Evolutionary conservation across 208 protist species (phyloP).

Genomic region (Acanthamoeba castellanii): DNA sequence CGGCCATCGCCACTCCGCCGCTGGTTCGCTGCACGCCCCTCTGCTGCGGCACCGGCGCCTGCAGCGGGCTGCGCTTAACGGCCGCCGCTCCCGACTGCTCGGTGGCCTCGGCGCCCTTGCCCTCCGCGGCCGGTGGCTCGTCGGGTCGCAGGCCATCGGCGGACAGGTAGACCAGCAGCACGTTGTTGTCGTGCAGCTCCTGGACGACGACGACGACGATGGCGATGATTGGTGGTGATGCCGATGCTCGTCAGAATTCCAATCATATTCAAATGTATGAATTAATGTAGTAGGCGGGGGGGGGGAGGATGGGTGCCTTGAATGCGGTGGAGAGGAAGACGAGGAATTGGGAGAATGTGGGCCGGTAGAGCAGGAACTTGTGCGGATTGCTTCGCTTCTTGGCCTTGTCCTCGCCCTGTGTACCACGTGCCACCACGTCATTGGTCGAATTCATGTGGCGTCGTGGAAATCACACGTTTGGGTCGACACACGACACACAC

Average conservation of each 20-base stretch:
- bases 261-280: too few relatives aligned
- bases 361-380: slow-evolving; percentile 47
- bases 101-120: not conserved
- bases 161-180: not conserved
- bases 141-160: not conserved
- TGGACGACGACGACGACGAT: not conserved
- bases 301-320: not conserved
- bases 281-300: too few relatives aligned
- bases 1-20: not conserved
- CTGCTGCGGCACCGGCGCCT: too few relatives aligned
- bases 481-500: too few relatives aligned
- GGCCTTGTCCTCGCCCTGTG: not conserved
- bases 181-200: slow-evolving; percentile 36
- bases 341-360: slow-evolving; percentile 7
- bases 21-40: not conserved
- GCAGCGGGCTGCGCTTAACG: not conserved
- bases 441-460: not conserved
- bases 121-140: not conserved
- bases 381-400: slow-evolving; percentile 7
- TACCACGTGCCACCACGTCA: not conserved
- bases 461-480: too few relatives aligned
- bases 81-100: not conserved
- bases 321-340: slow-evolving; percentile 45
- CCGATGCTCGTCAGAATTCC: too few relatives aligned
- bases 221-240: too few relatives aligned